Evolutionary conservation across 2,329 filamentous ascomycete genomes (phyloP).

Genomic region (Scedosporium minutisporum): DNA sequence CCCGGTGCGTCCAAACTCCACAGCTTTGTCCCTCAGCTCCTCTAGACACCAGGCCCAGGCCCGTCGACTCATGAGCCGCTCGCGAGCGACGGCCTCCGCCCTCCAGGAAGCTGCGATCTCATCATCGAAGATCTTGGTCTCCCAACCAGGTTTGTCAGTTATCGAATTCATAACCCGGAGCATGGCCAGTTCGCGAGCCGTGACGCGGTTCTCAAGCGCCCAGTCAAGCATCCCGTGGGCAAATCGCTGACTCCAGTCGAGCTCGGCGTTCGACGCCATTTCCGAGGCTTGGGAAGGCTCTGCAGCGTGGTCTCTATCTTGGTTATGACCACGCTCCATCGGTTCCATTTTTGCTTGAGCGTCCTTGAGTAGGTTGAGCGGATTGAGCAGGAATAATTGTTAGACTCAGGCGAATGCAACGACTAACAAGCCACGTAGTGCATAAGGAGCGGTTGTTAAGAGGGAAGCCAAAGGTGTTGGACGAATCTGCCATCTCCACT

Average conservation of each 20-base stretch:
- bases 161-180: conserved; percentile 8
- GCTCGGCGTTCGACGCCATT: neutral
- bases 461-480: too few species aligned
- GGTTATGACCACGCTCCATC: neutral
- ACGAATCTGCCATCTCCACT: too few species aligned
- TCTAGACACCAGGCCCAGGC: neutral
- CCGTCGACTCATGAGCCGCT: neutral
- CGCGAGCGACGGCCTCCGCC: neutral
- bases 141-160: conserved; percentile 7
- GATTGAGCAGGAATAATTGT: too few species aligned
- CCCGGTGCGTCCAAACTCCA: neutral
- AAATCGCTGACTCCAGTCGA: conserved; percentile 2
- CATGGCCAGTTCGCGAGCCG: conserved; percentile 9
- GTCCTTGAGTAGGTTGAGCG: neutral
- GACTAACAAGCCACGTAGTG: too few species aligned
- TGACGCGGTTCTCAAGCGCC: conserved; percentile 2
- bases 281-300: neutral
- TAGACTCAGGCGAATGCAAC: too few species aligned
- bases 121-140: neutral
- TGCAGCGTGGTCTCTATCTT: neutral
- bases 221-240: conserved; percentile 5
- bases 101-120: conserved; percentile 2
- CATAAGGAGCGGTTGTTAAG: too few species aligned
- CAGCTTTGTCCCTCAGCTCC: conserved; percentile 1
- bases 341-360: neutral